Evolutionary conservation across 2,329 filamentous ascomycete species (phyloP).

Genomic region (Penicillium sp.): DNA sequence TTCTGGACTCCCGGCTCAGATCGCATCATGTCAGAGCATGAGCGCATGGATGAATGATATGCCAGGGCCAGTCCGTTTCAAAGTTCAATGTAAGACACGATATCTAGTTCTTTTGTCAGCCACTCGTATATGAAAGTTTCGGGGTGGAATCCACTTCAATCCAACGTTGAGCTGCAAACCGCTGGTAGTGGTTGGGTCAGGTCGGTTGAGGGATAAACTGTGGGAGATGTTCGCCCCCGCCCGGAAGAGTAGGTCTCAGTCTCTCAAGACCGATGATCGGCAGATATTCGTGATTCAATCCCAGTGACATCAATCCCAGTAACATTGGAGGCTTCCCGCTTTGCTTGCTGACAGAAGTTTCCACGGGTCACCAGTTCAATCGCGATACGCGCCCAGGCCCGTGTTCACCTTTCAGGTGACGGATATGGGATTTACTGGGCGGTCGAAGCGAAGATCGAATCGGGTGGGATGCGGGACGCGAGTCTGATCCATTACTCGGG

Average conservation of each 20-base stretch:
- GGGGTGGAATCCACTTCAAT: constrained; percentile 55
- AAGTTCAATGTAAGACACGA: constrained; percentile 19
- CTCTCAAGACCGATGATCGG: constrained; percentile 79
- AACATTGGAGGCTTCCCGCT: constrained; percentile 17
- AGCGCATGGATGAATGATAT: constrained; percentile 74
- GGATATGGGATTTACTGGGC: constrained; percentile 19
- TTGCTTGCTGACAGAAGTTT: constrained; percentile 32
- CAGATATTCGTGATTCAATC: constrained; percentile 93
- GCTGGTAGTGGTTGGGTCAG: constrained; percentile 96
- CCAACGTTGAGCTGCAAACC: constrained; percentile 82
- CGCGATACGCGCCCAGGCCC: constrained; percentile 35
- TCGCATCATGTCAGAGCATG: constrained; percentile 97
- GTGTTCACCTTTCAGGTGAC: constrained; percentile 34
- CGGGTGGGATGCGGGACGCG: too few relatives aligned
- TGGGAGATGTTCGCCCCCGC: too few relatives aligned
- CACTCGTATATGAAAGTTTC: constrained; percentile 40
- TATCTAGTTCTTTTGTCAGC: constrained; percentile 17
- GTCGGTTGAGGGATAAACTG: constrained; percentile 81
- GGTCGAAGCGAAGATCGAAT: constrained; percentile 23
- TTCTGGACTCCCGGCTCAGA: constrained; percentile 79
- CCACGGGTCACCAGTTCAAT: constrained; percentile 34
- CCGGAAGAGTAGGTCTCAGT: too few relatives aligned
- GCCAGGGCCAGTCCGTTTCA: constrained; percentile 12
- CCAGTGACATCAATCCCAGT: constrained; percentile 52
- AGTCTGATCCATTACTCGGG: too few relatives aligned